Percentiles rank a stretch among this genome's conserved stretches.
These are phyloP conservation scores for Forsythia suspensa DNA, from an alignment of 257 asterid genomes.

Conservation along the genomic window DNA sequence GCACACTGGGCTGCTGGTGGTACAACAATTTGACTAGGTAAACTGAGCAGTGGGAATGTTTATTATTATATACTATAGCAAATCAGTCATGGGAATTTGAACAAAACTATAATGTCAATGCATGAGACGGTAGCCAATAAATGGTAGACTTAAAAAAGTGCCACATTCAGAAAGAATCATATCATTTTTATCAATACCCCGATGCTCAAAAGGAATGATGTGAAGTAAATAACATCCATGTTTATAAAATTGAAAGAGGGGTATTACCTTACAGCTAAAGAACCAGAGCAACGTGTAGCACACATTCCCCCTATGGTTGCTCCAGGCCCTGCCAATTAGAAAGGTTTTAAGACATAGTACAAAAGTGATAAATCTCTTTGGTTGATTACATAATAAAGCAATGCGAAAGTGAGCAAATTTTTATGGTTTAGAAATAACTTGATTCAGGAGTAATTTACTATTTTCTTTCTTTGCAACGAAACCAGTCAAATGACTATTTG, in stretches of 20 bases:
- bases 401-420: neutral
- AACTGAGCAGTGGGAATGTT: neutral
- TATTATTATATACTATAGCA: neutral
- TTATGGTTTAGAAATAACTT: neutral
- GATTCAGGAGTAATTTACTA: neutral
- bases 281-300: slow-evolving; percentile 99
- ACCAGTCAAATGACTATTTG: neutral
- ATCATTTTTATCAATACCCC: neutral
- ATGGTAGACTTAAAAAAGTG: neutral
- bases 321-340: slow-evolving; percentile 79
- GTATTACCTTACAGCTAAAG: slow-evolving; percentile 93
- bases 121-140: neutral
- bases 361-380: neutral
- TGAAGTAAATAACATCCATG: slow-evolving; percentile 4
- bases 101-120: neutral
- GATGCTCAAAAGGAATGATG: slow-evolving; percentile 11
- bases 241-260: slow-evolving; percentile 19
- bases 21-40: slow-evolving; percentile 7
- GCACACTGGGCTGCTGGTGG: neutral
- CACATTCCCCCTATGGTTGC: slow-evolving; percentile 99
- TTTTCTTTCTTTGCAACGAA: neutral
- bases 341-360: slow-evolving; percentile 9
- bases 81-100: neutral
- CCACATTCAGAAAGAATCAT: neutral
- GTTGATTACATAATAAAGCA: neutral